A percentile compares a stretch with the other conserved stretches of the same genome.
Conservation (phyloP, 2,329 filamentous ascomycete genomes). For the Podosphaera fusca region DNA sequence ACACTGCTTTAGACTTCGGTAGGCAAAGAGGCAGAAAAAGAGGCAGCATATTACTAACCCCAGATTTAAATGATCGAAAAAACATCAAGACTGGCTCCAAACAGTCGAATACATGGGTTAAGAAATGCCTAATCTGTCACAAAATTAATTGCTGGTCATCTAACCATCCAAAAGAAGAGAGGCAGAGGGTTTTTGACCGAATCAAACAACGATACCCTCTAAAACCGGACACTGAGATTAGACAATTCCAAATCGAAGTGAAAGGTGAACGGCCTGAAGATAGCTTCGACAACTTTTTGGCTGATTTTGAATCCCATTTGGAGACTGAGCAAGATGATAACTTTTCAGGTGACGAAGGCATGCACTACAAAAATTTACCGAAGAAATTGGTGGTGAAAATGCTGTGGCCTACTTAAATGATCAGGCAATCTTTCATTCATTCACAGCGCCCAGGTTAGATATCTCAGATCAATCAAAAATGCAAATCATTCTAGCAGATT, state of each 20-base stretch:
- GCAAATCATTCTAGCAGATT: neutral
- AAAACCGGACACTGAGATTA: neutral
- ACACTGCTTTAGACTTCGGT: neutral
- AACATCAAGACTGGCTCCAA: neutral
- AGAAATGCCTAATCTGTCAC: neutral
- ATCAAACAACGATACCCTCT: neutral
- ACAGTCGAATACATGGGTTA: neutral
- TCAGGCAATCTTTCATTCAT: neutral
- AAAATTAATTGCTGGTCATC: neutral
- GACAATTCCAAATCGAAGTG: neutral
- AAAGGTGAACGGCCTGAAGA: neutral
- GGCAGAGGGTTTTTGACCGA: neutral
- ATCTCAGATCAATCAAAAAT: neutral
- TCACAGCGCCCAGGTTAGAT: neutral
- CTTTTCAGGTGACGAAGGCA: neutral
- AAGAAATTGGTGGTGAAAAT: neutral
- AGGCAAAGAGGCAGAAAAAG: neutral
- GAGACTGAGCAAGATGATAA: neutral
- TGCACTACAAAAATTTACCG: neutral
- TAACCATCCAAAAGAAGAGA: neutral
- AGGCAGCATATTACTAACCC: neutral
- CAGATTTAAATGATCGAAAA: neutral
- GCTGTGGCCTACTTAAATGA: neutral
- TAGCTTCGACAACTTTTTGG: neutral
- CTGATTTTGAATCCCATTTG: neutral